Conservation (phyloP, 139 green algal genomes). For the Closterium sp. region DNA sequence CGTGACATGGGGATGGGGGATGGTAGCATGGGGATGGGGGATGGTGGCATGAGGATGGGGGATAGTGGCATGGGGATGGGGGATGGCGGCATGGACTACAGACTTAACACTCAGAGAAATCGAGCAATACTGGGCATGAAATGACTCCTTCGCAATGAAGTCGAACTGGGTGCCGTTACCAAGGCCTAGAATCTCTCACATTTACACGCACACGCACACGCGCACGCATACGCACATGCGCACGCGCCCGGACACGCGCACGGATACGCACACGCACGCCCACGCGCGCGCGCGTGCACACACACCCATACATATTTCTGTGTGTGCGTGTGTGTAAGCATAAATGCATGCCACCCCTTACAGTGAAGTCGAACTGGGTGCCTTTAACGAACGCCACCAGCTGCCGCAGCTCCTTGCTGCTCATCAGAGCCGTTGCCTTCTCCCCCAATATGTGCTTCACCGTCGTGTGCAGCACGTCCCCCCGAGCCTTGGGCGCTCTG, state of each 20-base stretch:
- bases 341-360: not conserved
- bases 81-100: no score
- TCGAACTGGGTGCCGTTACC: not conserved
- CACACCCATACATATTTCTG: not conserved
- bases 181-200: not conserved
- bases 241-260: not conserved
- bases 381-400: conserved; percentile 49
- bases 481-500: conserved; percentile 41
- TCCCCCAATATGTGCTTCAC: conserved; percentile 50
- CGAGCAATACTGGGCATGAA: no score
- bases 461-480: conserved; percentile 48
- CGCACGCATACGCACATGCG: not conserved
- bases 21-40: no score
- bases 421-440: conserved; percentile 29
- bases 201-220: not conserved
- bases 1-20: not conserved
- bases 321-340: not conserved
- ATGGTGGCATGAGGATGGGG: no score
- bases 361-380: conserved; percentile 49
- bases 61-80: no score
- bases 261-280: not conserved
- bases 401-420: conserved; percentile 35
- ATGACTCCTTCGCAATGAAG: not conserved
- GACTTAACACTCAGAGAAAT: no score
- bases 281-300: not conserved